Conservation (phyloP, 495 filamentous ascomycete genomes). For the Pseudevernia furfuracea region DNA sequence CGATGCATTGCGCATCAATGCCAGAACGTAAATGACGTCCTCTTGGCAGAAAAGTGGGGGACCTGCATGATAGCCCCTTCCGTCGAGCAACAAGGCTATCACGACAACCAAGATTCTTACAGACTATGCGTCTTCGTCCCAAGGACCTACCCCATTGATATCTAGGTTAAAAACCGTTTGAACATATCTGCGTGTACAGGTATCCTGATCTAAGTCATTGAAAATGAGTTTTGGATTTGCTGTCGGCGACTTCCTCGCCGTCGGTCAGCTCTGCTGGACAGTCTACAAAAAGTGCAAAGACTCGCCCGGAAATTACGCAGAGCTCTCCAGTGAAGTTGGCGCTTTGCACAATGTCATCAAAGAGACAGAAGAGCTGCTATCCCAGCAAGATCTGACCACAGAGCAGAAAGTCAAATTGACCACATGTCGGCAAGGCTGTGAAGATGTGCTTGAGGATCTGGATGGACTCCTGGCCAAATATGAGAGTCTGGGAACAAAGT, state of each 20-base stretch:
- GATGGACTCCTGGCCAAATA: slow-evolving; percentile 26
- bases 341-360: slow-evolving; percentile 30
- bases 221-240: slow-evolving; percentile 12
- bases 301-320: slow-evolving; percentile 28
- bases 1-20: no score
- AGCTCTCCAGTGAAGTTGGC: slow-evolving; percentile 30
- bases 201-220: not conserved
- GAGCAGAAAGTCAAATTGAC: slow-evolving; percentile 23
- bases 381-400: slow-evolving; percentile 23
- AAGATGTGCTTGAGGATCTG: slow-evolving; percentile 28
- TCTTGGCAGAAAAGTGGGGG: not conserved
- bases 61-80: no score
- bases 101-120: not conserved
- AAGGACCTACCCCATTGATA: not conserved
- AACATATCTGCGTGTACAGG: not conserved
- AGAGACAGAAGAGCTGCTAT: slow-evolving; percentile 30
- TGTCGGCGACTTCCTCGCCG: slow-evolving; percentile 8
- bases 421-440: slow-evolving; percentile 25
- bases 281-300: slow-evolving; percentile 34
- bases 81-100: not conserved
- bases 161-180: no score
- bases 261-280: slow-evolving; percentile 14
- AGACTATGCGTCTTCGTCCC: not conserved
- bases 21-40: no score
- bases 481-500: slow-evolving; percentile 20